Evolutionary conservation across 805 yeast species (phyloP).

Genomic region (Saccharomycopsis babjevae): DNA sequence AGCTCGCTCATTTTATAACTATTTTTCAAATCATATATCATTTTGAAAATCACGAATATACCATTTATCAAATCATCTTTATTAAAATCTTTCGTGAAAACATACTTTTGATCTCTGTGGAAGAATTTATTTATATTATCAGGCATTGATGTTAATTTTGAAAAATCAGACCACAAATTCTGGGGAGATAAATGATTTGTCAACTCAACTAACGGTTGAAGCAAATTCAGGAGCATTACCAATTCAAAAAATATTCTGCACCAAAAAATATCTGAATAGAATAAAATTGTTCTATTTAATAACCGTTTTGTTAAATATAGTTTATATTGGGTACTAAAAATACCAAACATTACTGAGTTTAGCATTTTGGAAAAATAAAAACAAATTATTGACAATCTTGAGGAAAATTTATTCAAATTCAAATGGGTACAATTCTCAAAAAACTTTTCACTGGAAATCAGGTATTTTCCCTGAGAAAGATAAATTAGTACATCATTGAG

Average conservation of each 20-base stretch:
- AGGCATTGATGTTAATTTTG: background rate
- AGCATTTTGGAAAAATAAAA: constrained; percentile 5
- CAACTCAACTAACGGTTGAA: background rate
- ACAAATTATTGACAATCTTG: background rate
- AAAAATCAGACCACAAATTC: background rate
- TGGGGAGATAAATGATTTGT: background rate
- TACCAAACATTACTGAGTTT: background rate
- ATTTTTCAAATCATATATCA: background rate
- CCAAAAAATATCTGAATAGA: background rate
- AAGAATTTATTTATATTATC: background rate
- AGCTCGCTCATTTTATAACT: background rate
- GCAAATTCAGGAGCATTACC: background rate
- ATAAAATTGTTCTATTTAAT: background rate
- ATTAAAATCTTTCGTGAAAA: background rate
- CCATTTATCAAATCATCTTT: background rate
- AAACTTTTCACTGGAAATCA: background rate
- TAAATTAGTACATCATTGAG: background rate
- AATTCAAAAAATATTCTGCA: constrained; percentile 3
- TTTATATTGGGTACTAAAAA: constrained; percentile 8
- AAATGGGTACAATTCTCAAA: background rate
- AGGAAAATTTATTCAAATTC: background rate
- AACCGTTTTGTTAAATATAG: constrained; percentile 10
- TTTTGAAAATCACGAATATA: background rate
- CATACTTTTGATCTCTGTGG: background rate
- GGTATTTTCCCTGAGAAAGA: background rate